Evolutionary conservation across 345 rosid genomes (phyloP).

Genomic region (Syzygium grande): DNA sequence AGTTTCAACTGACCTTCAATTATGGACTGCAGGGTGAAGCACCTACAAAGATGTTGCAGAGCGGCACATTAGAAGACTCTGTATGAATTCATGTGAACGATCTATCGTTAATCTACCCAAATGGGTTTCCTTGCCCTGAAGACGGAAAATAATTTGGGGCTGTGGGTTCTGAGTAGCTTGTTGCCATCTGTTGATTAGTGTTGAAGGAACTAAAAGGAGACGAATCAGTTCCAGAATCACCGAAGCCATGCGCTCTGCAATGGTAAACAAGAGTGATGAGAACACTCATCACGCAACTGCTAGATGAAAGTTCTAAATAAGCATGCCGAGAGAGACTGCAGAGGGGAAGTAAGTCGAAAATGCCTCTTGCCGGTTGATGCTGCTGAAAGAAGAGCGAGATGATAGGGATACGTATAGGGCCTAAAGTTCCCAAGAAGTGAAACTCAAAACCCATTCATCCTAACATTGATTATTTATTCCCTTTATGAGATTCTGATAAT

Average conservation of each 20-base stretch:
- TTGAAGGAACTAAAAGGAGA: conserved; percentile 7
- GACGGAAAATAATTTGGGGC: conserved; percentile 20
- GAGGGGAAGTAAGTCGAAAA: neutral
- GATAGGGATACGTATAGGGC: neutral
- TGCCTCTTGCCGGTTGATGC: neutral
- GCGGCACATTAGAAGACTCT: neutral
- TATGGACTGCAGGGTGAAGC: neutral
- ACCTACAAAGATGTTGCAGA: neutral
- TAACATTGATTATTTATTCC: neutral
- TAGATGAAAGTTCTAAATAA: neutral
- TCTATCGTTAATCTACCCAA: conserved; percentile 13
- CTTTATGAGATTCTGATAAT: neutral
- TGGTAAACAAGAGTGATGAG: neutral
- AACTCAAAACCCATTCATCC: neutral
- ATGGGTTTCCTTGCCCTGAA: conserved; percentile 49
- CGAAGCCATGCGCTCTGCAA: conserved; percentile 31
- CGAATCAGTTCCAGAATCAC: conserved; percentile 12
- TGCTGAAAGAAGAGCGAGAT: neutral
- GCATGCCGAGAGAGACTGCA: neutral
- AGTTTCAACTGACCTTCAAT: neutral
- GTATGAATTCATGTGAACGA: neutral
- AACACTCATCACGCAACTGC: neutral
- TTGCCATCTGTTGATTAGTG: conserved; percentile 16
- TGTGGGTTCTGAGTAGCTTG: conserved; percentile 10
- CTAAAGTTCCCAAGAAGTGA: neutral